Conservation (phyloP, 805 yeast species). For the Cyberlindnera samutprakarnensis region DNA sequence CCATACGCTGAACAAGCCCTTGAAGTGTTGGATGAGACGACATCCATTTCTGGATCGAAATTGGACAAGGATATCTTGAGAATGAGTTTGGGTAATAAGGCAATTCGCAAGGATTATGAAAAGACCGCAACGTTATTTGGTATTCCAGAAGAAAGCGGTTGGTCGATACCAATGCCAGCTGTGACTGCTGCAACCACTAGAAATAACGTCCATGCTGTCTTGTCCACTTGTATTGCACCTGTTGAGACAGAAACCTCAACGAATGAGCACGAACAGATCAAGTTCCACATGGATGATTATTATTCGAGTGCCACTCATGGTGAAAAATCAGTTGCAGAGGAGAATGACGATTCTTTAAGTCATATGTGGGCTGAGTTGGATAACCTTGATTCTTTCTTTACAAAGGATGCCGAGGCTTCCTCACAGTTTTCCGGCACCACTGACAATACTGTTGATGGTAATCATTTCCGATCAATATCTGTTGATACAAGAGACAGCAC, state of each 20-base stretch:
- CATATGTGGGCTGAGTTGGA: conserved; percentile 92
- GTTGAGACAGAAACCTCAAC: conserved; percentile 24
- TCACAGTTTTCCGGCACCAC: conserved; percentile 19
- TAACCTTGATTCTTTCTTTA: conserved; percentile 81
- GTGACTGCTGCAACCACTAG: conserved; percentile 83
- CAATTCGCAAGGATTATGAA: conserved; percentile 74
- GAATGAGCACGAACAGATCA: conserved; percentile 26
- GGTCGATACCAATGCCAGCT: conserved; percentile 97
- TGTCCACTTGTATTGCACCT: conserved; percentile 61
- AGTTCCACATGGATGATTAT: conserved; percentile 57
- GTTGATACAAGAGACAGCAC: conserved; percentile 53
- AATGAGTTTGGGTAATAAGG: conserved; percentile 81
- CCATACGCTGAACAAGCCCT: conserved; percentile 86
- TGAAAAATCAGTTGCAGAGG: conserved; percentile 48
- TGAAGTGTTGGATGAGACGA: conserved; percentile 83
- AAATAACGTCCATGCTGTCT: conserved; percentile 92
- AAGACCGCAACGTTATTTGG: conserved; percentile 88
- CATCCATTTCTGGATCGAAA: conserved; percentile 79
- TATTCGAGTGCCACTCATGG: conserved; percentile 26
- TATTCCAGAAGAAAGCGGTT: conserved; percentile 89
- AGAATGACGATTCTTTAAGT: conserved; percentile 68
- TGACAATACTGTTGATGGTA: conserved; percentile 18
- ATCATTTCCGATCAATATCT: conserved; percentile 37
- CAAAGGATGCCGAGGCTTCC: conserved; percentile 41
- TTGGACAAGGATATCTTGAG: conserved; percentile 87